Evolutionary conservation across 2,329 filamentous ascomycete species (phyloP), one percentile per base, ranked within the genome.

Genomic region (Helminthosporium solani): DNA sequence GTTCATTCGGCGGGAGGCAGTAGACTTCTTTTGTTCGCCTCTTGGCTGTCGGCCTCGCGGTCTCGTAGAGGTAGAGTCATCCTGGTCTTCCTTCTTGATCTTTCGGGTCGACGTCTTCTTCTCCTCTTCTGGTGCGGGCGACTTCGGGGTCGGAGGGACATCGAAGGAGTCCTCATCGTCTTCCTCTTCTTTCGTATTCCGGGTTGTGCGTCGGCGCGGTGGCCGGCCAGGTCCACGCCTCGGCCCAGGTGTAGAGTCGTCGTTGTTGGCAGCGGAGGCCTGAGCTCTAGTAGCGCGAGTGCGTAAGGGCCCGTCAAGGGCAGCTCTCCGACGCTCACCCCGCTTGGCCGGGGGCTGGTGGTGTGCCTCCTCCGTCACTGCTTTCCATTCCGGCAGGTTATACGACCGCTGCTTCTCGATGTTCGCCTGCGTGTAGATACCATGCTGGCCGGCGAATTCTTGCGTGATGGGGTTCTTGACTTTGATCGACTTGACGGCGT

Each of bases 381-480:
- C 82, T 57, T 90, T 89, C 94, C 94, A 99, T 71, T 99, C 91
- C 0, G 92, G 92, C 3, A 99, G 78, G 59, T 96, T 99, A 75
- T 99, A 99, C 12, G 90, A 90, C 67, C 94, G 83, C 68, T 95
- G 90, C 72, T 96, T 95, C 63, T 97, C 85, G 49, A 99, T 91
- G 66, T 99, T 99, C 64, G 94, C 89, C 70, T 99, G 94, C 28
- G 92, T 92, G 68, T 96, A 99, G 46, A 89, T 95, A 46, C 94
- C 95, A 66, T 92, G 90, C 41, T 88, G 90, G 33, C 94, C 94
- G 78, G 95, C 92, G 61, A 99, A 99, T 63, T 99, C 94, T 71
- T 99, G 94, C 66, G 90, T 96, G 68, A 99, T 97, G 3, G 94
- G 94, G 56, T 99, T 95, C 71, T 92, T 92, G 63, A 99, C 91